Percentiles rank a stretch among this genome's conserved stretches.
Conservation (phyloP, 2,329 filamentous ascomycete genomes). For the Phialophora tarda region DNA sequence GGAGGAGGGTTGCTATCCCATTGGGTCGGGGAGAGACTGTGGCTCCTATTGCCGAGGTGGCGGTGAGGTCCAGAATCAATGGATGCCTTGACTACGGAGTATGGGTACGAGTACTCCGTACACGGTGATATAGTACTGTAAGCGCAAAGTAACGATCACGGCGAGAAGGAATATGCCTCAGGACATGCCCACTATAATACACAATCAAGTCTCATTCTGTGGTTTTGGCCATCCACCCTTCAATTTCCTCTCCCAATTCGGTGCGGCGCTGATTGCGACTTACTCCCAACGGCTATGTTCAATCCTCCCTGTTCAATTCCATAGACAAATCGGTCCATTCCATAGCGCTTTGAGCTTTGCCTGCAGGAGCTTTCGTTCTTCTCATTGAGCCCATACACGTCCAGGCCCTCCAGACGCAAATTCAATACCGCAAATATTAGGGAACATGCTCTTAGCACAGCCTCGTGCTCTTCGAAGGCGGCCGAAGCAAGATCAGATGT, state of each 20-base stretch:
- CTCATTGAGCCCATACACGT: background rate
- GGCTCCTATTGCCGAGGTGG: background rate
- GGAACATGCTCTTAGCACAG: background rate
- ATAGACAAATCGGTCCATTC: no score
- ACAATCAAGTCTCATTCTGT: background rate
- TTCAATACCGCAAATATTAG: background rate
- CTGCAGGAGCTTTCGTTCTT: background rate
- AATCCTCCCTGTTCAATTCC: no score
- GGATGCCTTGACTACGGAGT: no score
- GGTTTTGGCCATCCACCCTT: background rate
- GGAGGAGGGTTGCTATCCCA: background rate
- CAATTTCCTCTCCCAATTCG: background rate
- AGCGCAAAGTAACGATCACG: background rate
- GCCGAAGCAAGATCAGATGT: background rate
- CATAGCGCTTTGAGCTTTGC: background rate
- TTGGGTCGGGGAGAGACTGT: background rate
- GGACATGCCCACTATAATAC: no score
- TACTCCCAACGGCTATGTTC: background rate
- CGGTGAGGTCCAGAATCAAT: background rate
- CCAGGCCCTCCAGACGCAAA: background rate
- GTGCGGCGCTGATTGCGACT: background rate
- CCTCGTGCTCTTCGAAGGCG: background rate
- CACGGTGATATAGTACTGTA: background rate
- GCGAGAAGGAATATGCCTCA: background rate
- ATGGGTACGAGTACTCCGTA: background rate